Percentiles rank a stretch among this genome's conserved stretches.
These are phyloP conservation scores for Daldinia caldariorum DNA, from an alignment of 495 filamentous ascomycete genomes.

Conservation along the genomic window DNA sequence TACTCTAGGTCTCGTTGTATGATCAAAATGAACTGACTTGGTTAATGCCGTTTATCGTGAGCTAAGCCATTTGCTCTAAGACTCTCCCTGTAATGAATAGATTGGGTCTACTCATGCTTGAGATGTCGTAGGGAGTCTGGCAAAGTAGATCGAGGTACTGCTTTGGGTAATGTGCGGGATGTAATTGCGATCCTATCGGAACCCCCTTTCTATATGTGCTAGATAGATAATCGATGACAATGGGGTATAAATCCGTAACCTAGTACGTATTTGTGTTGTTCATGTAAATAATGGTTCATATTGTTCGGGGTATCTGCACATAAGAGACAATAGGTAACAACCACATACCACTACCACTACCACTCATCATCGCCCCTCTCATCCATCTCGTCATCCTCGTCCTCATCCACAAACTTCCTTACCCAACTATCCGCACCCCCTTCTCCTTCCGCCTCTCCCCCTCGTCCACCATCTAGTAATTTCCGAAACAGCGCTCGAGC, in stretches of 20 bases:
- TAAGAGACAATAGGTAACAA: background rate
- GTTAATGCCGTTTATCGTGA: constrained; percentile 10
- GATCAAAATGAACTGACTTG: constrained; percentile 16
- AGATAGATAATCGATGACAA: too few species aligned
- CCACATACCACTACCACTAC: constrained; percentile 6
- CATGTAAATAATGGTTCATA: background rate
- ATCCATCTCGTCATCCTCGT: constrained; percentile 39
- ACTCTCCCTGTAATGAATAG: too few species aligned
- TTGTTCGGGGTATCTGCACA: constrained; percentile 18
- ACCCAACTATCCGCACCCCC: constrained; percentile 38
- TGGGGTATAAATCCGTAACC: too few species aligned
- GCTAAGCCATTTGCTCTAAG: background rate
- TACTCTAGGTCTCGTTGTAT: constrained; percentile 30
- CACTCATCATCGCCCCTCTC: constrained; percentile 11
- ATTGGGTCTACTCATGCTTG: background rate
- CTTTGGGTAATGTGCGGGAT: background rate
- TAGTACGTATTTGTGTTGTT: too few species aligned
- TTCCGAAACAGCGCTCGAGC: constrained; percentile 46
- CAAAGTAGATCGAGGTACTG: background rate
- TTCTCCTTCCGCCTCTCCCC: constrained; percentile 36
- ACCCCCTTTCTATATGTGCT: too few species aligned
- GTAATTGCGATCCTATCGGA: too few species aligned
- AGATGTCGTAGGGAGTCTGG: background rate
- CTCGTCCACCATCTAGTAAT: constrained; percentile 44
- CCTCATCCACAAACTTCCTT: constrained; percentile 39